A percentile compares a stretch with the other conserved stretches of the same genome.
Conservation (phyloP, 1,139 yeast genomes). For the Geotrichum carabidarum region DNA sequence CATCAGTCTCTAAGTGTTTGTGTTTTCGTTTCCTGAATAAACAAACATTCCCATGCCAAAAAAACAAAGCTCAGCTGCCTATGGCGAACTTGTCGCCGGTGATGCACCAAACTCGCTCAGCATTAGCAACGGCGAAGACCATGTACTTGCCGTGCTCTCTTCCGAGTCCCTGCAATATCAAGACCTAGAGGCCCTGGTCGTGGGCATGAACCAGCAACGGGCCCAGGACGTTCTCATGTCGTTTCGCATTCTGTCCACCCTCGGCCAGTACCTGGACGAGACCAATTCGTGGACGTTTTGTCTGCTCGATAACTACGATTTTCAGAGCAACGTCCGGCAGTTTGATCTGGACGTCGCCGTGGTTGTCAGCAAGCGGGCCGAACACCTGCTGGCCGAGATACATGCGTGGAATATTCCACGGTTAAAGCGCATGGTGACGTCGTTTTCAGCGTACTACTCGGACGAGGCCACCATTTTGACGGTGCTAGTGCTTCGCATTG, state of each 20-base stretch:
- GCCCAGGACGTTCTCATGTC: slow-evolving; percentile 33
- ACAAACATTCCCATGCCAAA: background rate
- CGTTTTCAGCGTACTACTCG: slow-evolving; percentile 27
- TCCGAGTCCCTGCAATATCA: slow-evolving; percentile 23
- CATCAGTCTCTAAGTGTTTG: background rate
- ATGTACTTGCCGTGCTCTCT: slow-evolving; percentile 30
- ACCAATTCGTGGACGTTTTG: slow-evolving; percentile 34
- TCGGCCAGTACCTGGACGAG: slow-evolving; percentile 30
- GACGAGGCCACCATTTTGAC: slow-evolving; percentile 37
- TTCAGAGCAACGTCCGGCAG: slow-evolving; percentile 30
- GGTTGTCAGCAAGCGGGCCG: slow-evolving; percentile 32
- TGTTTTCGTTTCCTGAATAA: background rate
- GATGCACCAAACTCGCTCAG: slow-evolving; percentile 14
- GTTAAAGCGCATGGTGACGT: slow-evolving; percentile 31
- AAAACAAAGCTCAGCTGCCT: slow-evolving; percentile 1
- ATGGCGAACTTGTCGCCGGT: slow-evolving; percentile 4
- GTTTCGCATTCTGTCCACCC: slow-evolving; percentile 29
- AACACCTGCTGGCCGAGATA: slow-evolving; percentile 31
- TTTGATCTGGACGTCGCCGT: slow-evolving; percentile 36
- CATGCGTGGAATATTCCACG: slow-evolving; percentile 33
- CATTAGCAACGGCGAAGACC: slow-evolving; percentile 24
- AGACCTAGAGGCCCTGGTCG: slow-evolving; percentile 30
- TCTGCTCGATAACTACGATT: slow-evolving; percentile 30
- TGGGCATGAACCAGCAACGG: slow-evolving; percentile 26
- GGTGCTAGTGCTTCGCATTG: slow-evolving; percentile 34